phyloP scores from a whole-genome alignment of 495 filamentous ascomycete genomes.

The Hypoxylon lenormandii region DNA sequence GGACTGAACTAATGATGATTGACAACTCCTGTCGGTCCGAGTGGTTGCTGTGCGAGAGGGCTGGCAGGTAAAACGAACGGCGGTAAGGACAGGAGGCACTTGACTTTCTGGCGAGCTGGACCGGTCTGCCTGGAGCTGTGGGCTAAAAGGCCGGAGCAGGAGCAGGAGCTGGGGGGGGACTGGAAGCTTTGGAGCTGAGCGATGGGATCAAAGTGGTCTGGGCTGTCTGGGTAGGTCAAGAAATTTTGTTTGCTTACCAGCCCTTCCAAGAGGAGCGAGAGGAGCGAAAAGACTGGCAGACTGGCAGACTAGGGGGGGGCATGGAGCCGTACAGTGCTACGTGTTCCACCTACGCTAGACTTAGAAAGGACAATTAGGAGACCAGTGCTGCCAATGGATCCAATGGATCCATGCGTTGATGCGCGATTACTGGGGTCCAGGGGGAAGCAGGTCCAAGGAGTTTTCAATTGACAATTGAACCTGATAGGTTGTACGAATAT shows the following conservation, averaged over 20 bases:
- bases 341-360: slow-evolving; percentile 32
- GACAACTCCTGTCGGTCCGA: slow-evolving; percentile 27
- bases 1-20: slow-evolving; percentile 40
- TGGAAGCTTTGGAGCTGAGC: slow-evolving; percentile 14
- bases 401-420: slow-evolving; percentile 40
- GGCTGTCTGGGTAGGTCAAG: slow-evolving; percentile 44
- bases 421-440: slow-evolving; percentile 33
- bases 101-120: slow-evolving; percentile 42
- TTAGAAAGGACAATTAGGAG: slow-evolving; percentile 24
- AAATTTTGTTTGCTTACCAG: slow-evolving; percentile 36
- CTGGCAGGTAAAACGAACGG: slow-evolving; percentile 21
- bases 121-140: slow-evolving; percentile 32
- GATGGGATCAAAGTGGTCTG: slow-evolving; percentile 40
- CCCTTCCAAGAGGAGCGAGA: slow-evolving; percentile 35
- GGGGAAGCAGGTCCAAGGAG: background rate
- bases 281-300: background rate
- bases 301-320: no score
- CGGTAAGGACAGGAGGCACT: slow-evolving; percentile 27
- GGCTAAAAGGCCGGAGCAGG: slow-evolving; percentile 23
- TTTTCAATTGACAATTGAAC: background rate
- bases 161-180: background rate
- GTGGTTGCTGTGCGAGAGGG: slow-evolving; percentile 37
- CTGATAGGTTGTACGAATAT: slow-evolving; percentile 16
- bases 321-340: slow-evolving; percentile 29
- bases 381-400: slow-evolving; percentile 29